A percentile compares a stretch with the other conserved stretches of the same genome.
Evolutionary conservation across 768 basidiomycete genomes (phyloP).

Genomic region (Leccinum sublutescens): DNA sequence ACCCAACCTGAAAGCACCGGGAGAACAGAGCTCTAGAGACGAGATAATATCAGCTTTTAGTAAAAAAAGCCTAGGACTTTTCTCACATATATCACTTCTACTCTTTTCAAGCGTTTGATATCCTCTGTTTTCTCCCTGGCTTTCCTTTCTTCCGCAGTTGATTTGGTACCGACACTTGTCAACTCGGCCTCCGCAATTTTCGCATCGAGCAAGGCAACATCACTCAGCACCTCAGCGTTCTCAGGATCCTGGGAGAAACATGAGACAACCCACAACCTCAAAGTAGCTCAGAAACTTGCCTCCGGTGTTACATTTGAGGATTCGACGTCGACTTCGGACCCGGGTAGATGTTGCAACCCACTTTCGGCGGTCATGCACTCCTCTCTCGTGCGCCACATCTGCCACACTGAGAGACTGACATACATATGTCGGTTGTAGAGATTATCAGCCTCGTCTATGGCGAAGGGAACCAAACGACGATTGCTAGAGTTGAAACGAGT

Average conservation of each 20-base stretch:
- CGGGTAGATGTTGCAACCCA: slow-evolving; percentile 80
- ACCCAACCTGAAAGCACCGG: slow-evolving; percentile 89
- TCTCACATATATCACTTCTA: slow-evolving; percentile 93
- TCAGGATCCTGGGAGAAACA: slow-evolving; percentile 50
- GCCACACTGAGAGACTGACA: slow-evolving; percentile 80
- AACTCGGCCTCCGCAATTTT: slow-evolving; percentile 67
- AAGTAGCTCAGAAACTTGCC: slow-evolving; percentile 27
- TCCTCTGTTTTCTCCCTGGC: slow-evolving; percentile 73
- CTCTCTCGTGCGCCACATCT: slow-evolving; percentile 95
- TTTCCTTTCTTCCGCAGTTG: slow-evolving; percentile 52
- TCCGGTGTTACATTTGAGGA: slow-evolving; percentile 47
- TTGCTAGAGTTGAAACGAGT: slow-evolving; percentile 49
- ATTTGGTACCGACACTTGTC: slow-evolving; percentile 50
- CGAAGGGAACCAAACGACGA: slow-evolving; percentile 81
- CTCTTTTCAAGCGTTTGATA: slow-evolving; percentile 80
- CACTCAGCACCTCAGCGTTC: slow-evolving; percentile 62
- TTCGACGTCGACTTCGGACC: slow-evolving; percentile 56
- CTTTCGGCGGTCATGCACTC: slow-evolving; percentile 94
- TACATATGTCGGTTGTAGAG: slow-evolving; percentile 91
- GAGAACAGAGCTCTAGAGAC: slow-evolving; percentile 69
- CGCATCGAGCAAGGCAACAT: slow-evolving; percentile 68
- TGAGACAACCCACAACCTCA: slow-evolving; percentile 1
- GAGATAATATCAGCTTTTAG: slow-evolving; percentile 1
- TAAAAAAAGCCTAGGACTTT: not conserved
- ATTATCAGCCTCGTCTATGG: slow-evolving; percentile 93